A percentile compares a stretch with the other conserved stretches of the same genome.
phyloP scores from a whole-genome alignment of 1,284 basidiomycete species.

The Neonothopanus nambi region DNA sequence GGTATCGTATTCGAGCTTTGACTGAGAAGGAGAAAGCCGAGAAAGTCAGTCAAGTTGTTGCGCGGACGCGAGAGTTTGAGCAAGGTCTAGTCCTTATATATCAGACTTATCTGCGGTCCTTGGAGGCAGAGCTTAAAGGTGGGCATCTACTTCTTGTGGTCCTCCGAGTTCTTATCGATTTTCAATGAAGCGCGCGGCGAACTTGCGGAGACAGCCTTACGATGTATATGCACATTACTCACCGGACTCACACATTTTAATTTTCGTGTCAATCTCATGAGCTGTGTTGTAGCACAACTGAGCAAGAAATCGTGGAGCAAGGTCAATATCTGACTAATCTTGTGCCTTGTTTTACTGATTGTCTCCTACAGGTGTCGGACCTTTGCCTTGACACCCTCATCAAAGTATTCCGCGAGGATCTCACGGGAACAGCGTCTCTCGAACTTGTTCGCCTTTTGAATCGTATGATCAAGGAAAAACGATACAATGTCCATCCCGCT shows the following conservation, averaged over 20 bases:
- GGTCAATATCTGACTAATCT: conserved; percentile 44
- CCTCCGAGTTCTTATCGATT: conserved; percentile 24
- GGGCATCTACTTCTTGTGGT: conserved; percentile 24
- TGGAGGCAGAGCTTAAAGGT: conserved; percentile 91
- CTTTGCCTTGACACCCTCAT: conserved; percentile 82
- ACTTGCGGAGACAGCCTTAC: conserved; percentile 72
- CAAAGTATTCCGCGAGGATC: conserved; percentile 80
- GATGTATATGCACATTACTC: conserved; percentile 87
- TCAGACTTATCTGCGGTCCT: conserved; percentile 82
- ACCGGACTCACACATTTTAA: conserved; percentile 94
- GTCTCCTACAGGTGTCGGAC: conserved; percentile 62
- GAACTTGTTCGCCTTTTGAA: conserved; percentile 91
- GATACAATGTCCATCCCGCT: conserved; percentile 88
- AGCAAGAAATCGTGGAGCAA: conserved; percentile 88
- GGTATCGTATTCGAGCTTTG: conserved; percentile 84
- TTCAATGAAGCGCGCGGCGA: conserved; percentile 62
- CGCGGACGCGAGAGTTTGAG: conserved; percentile 91
- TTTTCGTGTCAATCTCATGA: conserved; percentile 93
- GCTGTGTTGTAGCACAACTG: conserved; percentile 80
- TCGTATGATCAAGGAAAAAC: conserved; percentile 94
- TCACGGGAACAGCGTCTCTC: conserved; percentile 78
- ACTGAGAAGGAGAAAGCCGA: conserved; percentile 91
- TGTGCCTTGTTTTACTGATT: conserved; percentile 5
- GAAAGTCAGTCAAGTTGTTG: conserved; percentile 94
- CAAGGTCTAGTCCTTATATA: conserved; percentile 92